Base-by-base conservation (phyloP, 139 green algal species). In the Auxenochlorella protothecoides region DNA sequence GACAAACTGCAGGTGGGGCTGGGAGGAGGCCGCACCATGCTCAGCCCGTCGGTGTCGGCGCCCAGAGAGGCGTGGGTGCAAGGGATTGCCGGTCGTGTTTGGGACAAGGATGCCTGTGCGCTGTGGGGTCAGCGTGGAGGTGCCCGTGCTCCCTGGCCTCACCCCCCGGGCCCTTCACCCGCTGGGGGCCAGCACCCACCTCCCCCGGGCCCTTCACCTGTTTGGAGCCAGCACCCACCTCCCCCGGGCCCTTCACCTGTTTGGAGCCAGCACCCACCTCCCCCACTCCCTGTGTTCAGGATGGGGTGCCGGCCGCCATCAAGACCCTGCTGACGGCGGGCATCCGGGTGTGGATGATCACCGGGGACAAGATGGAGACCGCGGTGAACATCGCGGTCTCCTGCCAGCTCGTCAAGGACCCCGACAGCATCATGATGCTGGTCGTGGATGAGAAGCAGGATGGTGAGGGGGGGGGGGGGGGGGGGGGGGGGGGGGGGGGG, bases 221-320 rank as follows among this genome's bases (percentile, higher is more conserved):
- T n/a, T n/a, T n/a, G n/a, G n/a, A n/a, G 27, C 27, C 27, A 1
- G 27, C 27, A 44, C 27, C 27, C 27, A 44, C 27, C 27, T 2
- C 55, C 44, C 6, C 44, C 52, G 11, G 44, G 9, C 9, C 10
- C 54, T 55, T 70, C 53, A 15, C 16, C 64, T 4, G n/a, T n/a
- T n/a, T n/a, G n/a, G n/a, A n/a, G 27, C 27, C 27, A 1, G 27
- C 27, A 44, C 27, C 27, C 27, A 44, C 27, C 27, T 2, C 27
- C 27, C 27, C 27, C 44, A 5, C 6, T 44, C 15, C 51, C 52
- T 6, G 7, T 11, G 13, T 66, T 16, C 89, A 96, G 82, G 90
- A 96, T 53, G 94, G 95, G 10, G 94, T 99, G 71, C 94, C 94
- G 11, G 68, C 85, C 59, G 90, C 85, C 75, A 98, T 99, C 72